A percentile compares a stretch with the other conserved stretches of the same genome.
These are phyloP conservation scores for Penicillium crystallinum DNA, from an alignment of 495 filamentous ascomycete species.

Conservation along the genomic window DNA sequence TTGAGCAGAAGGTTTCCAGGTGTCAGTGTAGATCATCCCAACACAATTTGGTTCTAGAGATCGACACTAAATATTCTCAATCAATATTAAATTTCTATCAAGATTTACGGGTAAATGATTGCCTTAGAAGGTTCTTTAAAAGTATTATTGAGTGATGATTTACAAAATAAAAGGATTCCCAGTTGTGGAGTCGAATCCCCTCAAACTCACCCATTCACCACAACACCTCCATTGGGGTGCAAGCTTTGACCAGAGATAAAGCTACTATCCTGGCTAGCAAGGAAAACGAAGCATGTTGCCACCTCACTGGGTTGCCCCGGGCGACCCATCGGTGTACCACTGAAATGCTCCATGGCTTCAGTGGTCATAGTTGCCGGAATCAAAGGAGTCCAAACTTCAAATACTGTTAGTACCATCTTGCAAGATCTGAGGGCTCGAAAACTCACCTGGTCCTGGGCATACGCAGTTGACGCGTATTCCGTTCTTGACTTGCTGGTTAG, in stretches of 20 bases:
- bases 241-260: slow-evolving; percentile 52
- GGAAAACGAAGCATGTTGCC: slow-evolving; percentile 76
- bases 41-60: too few species aligned
- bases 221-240: slow-evolving; percentile 63
- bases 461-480: slow-evolving; percentile 78
- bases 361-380: slow-evolving; percentile 74
- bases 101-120: too few species aligned
- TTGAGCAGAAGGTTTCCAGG: neutral
- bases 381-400: slow-evolving; percentile 70
- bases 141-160: too few species aligned
- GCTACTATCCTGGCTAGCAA: slow-evolving; percentile 70
- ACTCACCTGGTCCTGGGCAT: slow-evolving; percentile 62
- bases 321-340: slow-evolving; percentile 66
- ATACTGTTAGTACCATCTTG: slow-evolving; percentile 4
- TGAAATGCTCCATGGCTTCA: slow-evolving; percentile 65
- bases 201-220: slow-evolving; percentile 50
- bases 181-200: too few species aligned
- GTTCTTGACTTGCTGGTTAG: slow-evolving; percentile 64
- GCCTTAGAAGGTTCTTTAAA: too few species aligned
- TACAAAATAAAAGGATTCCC: too few species aligned
- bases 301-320: slow-evolving; percentile 76
- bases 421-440: neutral
- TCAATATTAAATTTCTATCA: too few species aligned
- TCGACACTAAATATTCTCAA: too few species aligned
- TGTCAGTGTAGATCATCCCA: neutral